Conservation (phyloP, 2,329 filamentous ascomycete genomes). For the Aaosphaeria arxii region DNA sequence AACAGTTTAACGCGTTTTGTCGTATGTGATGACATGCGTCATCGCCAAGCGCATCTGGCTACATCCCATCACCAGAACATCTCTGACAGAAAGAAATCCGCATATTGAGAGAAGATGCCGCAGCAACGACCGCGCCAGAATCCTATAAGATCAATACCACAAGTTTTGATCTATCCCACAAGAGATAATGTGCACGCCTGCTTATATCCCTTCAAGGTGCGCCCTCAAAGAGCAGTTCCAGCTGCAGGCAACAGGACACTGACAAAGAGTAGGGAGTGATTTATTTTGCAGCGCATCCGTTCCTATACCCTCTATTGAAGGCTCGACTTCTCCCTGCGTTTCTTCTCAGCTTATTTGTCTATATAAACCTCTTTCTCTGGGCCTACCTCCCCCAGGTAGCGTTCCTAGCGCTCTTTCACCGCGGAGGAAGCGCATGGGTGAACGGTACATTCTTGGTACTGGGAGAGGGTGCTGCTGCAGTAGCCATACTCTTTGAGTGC, state of each 20-base stretch:
- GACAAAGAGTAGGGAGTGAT: slow-evolving; percentile 62
- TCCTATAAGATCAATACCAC: slow-evolving; percentile 17
- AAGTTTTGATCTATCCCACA: slow-evolving; percentile 26
- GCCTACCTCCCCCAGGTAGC: slow-evolving; percentile 86
- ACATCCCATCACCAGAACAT: too few species aligned
- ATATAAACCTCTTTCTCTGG: slow-evolving; percentile 83
- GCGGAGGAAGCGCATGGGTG: slow-evolving; percentile 75
- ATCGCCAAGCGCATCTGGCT: too few species aligned
- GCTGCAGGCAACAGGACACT: slow-evolving; percentile 9
- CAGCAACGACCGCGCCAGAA: slow-evolving; percentile 22
- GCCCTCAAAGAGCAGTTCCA: not conserved
- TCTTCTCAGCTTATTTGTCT: slow-evolving; percentile 77
- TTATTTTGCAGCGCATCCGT: slow-evolving; percentile 75
- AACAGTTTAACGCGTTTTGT: too few species aligned
- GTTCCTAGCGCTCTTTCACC: slow-evolving; percentile 86
- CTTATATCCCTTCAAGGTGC: slow-evolving; percentile 31
- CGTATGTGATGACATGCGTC: too few species aligned
- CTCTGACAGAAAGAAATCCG: too few species aligned
- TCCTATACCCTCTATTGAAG: slow-evolving; percentile 78
- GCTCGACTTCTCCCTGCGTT: slow-evolving; percentile 76
- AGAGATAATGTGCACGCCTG: slow-evolving; percentile 23
- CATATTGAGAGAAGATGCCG: not conserved
- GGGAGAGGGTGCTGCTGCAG: slow-evolving; percentile 60
- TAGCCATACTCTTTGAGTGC: slow-evolving; percentile 54
- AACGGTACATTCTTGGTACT: slow-evolving; percentile 84